phyloP scores from a whole-genome alignment of 129 eudicot species.

The Centaurea solstitialis region DNA sequence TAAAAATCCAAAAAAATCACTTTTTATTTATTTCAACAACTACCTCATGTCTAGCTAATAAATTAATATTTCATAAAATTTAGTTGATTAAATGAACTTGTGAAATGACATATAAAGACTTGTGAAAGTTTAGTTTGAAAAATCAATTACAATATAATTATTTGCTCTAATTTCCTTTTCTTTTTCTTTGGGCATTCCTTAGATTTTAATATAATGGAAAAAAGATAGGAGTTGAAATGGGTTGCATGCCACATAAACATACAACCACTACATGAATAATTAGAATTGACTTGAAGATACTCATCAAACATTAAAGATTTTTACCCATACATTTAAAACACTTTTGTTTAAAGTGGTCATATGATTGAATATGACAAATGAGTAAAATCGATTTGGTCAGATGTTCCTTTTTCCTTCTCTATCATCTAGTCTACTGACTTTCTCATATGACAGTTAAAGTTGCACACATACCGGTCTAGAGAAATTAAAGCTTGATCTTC shows the following conservation, averaged over 20 bases:
- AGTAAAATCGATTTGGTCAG: neutral
- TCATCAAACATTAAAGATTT: neutral
- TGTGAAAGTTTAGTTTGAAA: too few relatives aligned
- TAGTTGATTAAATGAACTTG: neutral
- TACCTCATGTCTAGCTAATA: too few relatives aligned
- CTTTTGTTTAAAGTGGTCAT: neutral
- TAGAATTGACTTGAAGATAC: neutral
- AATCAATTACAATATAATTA: neutral
- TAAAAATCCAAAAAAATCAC: neutral
- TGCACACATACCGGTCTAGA: neutral
- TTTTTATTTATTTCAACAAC: neutral
- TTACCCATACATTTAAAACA: neutral
- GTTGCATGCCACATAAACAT: neutral
- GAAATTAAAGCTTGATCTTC: neutral
- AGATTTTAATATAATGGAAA: neutral
- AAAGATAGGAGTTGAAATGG: neutral
- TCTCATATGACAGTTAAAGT: neutral
- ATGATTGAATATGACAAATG: neutral
- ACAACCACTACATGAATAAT: neutral
- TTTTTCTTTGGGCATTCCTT: neutral
- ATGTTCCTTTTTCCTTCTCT: neutral
- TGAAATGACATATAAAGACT: neutral
- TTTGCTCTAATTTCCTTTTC: neutral
- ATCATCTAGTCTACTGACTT: neutral
- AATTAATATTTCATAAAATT: too few relatives aligned